These are phyloP conservation scores for Tylopilus cervinicoccineus DNA, from an alignment of 768 basidiomycete species.

Conservation along the genomic window DNA sequence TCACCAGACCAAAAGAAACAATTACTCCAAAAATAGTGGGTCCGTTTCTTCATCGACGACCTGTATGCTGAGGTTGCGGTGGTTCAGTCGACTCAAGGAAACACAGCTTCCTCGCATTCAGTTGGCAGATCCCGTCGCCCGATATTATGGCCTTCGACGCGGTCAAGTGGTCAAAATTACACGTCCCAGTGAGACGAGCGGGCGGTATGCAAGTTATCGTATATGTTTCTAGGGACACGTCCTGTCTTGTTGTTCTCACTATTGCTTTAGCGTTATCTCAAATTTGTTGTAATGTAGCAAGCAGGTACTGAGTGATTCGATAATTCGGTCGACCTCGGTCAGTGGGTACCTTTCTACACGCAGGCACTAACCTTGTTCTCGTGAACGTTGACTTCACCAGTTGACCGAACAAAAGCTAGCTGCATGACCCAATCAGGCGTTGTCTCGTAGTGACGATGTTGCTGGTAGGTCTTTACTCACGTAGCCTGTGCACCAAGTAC, in stretches of 20 bases:
- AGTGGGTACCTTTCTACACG: not conserved
- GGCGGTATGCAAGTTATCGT: conserved; percentile 88
- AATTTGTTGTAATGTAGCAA: conserved; percentile 14
- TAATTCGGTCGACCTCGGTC: not conserved
- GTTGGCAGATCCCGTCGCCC: conserved; percentile 93
- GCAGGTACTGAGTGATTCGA: conserved; percentile 5
- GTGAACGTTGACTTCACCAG: not conserved
- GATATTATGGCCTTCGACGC: conserved; percentile 93
- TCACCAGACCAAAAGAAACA: conserved; percentile 80
- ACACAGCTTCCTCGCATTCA: conserved; percentile 98
- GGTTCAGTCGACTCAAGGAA: conserved; percentile 86
- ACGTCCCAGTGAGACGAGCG: conserved; percentile 93
- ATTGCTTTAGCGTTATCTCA: conserved; percentile 5
- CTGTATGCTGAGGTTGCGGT: conserved; percentile 5
- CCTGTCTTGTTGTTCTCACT: conserved; percentile 4
- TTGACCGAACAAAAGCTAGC: not conserved
- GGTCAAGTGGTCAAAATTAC: conserved; percentile 99
- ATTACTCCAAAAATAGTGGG: conserved; percentile 91
- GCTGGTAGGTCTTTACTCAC: not conserved
- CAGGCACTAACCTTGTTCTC: not conserved
- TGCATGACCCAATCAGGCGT: not conserved
- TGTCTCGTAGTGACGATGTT: not conserved
- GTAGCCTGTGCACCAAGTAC: not conserved
- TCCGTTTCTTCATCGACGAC: conserved; percentile 17
- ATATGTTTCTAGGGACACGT: conserved; percentile 65